phyloP scores from a whole-genome alignment of 164 flowering plant genomes.

The Warburgia ugandensis region DNA sequence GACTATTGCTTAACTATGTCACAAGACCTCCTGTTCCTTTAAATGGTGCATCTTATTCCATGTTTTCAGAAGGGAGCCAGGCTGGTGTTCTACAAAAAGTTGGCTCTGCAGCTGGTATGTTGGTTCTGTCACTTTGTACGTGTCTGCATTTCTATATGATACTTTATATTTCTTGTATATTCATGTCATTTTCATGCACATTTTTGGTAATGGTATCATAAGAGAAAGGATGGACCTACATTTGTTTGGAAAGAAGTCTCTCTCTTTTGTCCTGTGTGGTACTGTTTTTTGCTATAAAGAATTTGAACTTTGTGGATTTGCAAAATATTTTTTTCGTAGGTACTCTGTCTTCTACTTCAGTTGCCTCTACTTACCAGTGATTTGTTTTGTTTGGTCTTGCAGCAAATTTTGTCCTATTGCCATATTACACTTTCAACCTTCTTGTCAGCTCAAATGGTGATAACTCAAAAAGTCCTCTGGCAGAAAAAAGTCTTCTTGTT shows the following conservation, averaged over 20 bases:
- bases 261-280: too few species aligned
- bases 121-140: too few species aligned
- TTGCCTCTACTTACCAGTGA: slow-evolving; percentile 13
- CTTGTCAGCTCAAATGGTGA: slow-evolving; percentile 57
- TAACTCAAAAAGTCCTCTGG: slow-evolving; percentile 65
- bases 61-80: slow-evolving; percentile 53
- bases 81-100: slow-evolving; percentile 82
- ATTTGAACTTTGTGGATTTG: too few species aligned
- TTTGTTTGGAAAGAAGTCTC: too few species aligned
- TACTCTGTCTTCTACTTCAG: too few species aligned
- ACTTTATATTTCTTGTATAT: too few species aligned
- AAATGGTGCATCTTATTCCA: slow-evolving; percentile 36
- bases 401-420: slow-evolving; percentile 77
- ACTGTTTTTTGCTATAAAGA: too few species aligned
- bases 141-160: too few species aligned
- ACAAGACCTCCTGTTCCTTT: slow-evolving; percentile 42
- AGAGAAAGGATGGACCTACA: too few species aligned
- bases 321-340: too few species aligned
- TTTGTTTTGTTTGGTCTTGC: slow-evolving; percentile 29
- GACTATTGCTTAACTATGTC: slow-evolving; percentile 62
- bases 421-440: slow-evolving; percentile 44
- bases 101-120: slow-evolving; percentile 89
- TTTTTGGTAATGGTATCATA: too few species aligned
- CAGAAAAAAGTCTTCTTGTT: slow-evolving; percentile 65
- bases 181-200: too few species aligned